Percentiles rank a stretch among this genome's conserved stretches.
Evolutionary conservation across 306 rosid genomes (phyloP).

Genomic region (Citrullus colocynthis): DNA sequence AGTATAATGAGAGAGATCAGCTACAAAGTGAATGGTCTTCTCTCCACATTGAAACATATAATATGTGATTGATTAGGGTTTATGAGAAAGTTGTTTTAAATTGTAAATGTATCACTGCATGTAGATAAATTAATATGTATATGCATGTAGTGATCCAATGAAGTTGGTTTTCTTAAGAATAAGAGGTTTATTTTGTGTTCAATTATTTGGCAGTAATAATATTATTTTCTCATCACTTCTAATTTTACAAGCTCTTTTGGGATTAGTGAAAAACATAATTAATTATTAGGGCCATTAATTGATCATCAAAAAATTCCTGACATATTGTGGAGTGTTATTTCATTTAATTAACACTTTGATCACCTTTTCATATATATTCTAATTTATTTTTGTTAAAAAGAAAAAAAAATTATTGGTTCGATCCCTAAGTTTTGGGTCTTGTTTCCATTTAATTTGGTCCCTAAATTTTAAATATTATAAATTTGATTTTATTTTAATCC

Average conservation of each 20-base stretch:
- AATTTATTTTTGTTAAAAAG: too few relatives aligned
- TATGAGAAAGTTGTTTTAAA: background rate
- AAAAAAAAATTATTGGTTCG: too few relatives aligned
- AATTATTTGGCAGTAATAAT: background rate
- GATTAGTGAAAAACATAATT: background rate
- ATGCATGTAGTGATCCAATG: slow-evolving; percentile 4
- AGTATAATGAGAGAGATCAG: slow-evolving; percentile 4
- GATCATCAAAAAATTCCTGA: too few relatives aligned
- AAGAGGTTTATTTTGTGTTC: background rate
- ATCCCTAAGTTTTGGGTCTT: too few relatives aligned
- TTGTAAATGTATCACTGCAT: slow-evolving; percentile 6
- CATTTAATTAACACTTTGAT: too few relatives aligned
- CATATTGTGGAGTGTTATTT: too few relatives aligned
- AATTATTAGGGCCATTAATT: background rate
- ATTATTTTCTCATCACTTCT: background rate
- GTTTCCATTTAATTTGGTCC: too few relatives aligned
- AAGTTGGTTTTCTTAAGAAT: background rate
- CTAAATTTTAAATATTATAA: too few relatives aligned
- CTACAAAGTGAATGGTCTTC: slow-evolving; percentile 1
- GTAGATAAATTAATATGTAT: background rate
- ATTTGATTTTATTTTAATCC: too few relatives aligned
- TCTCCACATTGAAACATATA: background rate
- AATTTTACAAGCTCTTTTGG: background rate
- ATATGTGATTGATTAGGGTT: background rate
- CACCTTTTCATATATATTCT: too few relatives aligned